Evolutionary conservation across 1,139 yeast genomes (phyloP), one percentile per base, ranked within the genome.

Genomic region (Diutina scorzettiae): DNA sequence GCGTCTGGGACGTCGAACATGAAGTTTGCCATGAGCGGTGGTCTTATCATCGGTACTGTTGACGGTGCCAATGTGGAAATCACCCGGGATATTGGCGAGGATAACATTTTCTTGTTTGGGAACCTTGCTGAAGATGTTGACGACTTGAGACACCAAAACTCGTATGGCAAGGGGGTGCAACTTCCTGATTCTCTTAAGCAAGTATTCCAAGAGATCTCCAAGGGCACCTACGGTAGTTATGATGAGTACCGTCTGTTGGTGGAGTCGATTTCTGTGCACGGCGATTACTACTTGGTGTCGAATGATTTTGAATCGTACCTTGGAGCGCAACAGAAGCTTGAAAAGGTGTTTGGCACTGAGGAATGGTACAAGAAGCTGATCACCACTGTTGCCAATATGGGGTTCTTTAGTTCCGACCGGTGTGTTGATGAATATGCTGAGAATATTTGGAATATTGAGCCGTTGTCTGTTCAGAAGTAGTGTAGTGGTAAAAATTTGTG

Each of bases 41-140:
- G 96, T 43, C 72, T 89, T 51, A 84, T 87, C 51, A 81, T 87
- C 53, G 97, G 97, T 57, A 87, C 96, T 16, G 95, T 89, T 50
- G 96, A 89, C 58, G 96, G 97, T 57, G 96, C 96, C 48, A 89
- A 87, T 57, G 95, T 89, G 44, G 96, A 89, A 64, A 85, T 89
- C 58, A 83, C 95, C 19, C 76, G 95, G 54, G 96, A 89, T 63
- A 77, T 85, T 52, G 95, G 96, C 42, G 95, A 87, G 58, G 94
- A 85, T 43, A 86, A 89, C 60, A 85, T 89, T 59, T 87, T 86
- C 69, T 68, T 87, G 58, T 87, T 87, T 58, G 96, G 96, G 56
- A 85, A 83, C 58, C 73, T 87, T 57, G 79, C 95, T 28, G 96
- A 87, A 60, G 78, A 83, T 33, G 96, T 87, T 40, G 96, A 86